phyloP scores from a whole-genome alignment of 768 basidiomycete genomes.

The Amanita jacksonii region DNA sequence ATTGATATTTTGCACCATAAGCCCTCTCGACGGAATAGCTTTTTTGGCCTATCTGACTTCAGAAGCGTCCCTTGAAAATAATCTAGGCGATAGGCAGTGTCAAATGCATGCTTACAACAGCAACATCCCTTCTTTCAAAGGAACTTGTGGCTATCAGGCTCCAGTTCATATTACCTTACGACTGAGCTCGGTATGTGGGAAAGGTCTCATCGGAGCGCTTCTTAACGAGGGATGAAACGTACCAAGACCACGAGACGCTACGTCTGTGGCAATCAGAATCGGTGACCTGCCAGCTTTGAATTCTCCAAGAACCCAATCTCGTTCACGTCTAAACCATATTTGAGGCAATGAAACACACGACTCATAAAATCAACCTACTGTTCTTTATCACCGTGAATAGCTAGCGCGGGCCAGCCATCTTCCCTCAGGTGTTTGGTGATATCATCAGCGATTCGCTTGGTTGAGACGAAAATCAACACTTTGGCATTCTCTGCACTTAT shows the following conservation, averaged over 20 bases:
- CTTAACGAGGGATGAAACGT: conserved; percentile 45
- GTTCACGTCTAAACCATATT: conserved; percentile 60
- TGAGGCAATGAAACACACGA: conserved; percentile 1
- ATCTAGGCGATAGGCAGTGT: conserved; percentile 5
- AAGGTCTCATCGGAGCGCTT: conserved; percentile 36
- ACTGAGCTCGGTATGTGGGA: conserved; percentile 16
- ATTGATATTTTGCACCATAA: conserved; percentile 9
- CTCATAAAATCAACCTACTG: conserved; percentile 47
- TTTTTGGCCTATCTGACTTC: conserved; percentile 31
- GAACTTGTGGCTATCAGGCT: conserved; percentile 14
- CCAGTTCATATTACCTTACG: conserved; percentile 14
- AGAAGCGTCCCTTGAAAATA: conserved; percentile 25
- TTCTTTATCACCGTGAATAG: conserved; percentile 99
- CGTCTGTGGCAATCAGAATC: conserved; percentile 97
- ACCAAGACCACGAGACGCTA: conserved; percentile 99
- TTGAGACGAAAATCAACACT: conserved; percentile 96
- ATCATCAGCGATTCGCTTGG: conserved; percentile 96
- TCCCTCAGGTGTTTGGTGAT: conserved; percentile 95
- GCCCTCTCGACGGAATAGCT: conserved; percentile 27
- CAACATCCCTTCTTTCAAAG: conserved; percentile 17
- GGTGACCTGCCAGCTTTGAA: conserved; percentile 98
- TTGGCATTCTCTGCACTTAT: conserved; percentile 97
- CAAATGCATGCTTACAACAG: no score
- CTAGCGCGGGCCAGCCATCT: conserved; percentile 99
- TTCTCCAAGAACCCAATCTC: conserved; percentile 97